phyloP scores from a whole-genome alignment of 805 yeast genomes.

The Crinitomyces ghanaensis region DNA sequence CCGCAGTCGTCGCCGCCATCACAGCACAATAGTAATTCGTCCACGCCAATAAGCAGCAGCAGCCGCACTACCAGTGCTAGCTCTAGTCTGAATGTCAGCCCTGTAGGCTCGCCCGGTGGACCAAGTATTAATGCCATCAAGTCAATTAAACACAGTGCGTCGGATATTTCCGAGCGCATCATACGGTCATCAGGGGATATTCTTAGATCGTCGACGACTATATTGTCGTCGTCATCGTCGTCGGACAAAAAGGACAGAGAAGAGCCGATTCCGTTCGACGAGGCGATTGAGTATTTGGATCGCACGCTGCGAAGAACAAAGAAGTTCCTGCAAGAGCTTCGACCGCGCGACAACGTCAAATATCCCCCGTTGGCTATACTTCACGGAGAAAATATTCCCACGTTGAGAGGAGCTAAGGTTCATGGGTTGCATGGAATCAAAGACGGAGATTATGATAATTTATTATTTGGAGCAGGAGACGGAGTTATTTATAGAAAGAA shows the following conservation, averaged over 20 bases:
- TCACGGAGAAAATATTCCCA: constrained; percentile 73
- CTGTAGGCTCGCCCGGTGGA: too few relatives aligned
- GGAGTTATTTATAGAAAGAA: constrained; percentile 81
- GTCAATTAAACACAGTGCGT: neutral
- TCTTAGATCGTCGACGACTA: neutral
- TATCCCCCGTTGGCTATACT: constrained; percentile 82
- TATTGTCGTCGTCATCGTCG: neutral
- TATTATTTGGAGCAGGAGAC: constrained; percentile 83
- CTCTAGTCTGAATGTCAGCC: neutral
- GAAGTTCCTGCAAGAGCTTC: constrained; percentile 42
- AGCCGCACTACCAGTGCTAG: constrained; percentile 5
- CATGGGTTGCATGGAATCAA: constrained; percentile 47
- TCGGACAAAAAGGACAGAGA: too few relatives aligned
- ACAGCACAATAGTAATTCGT: too few relatives aligned
- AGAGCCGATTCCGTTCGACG: constrained; percentile 27
- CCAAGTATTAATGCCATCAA: neutral
- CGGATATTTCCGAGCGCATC: neutral
- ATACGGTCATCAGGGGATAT: neutral
- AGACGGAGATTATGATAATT: constrained; percentile 62
- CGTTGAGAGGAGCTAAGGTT: constrained; percentile 72
- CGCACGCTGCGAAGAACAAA: constrained; percentile 53
- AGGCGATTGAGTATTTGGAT: constrained; percentile 51
- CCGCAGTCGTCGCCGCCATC: neutral
- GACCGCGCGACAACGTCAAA: constrained; percentile 35
- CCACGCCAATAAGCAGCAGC: constrained; percentile 2